These are phyloP conservation scores for Ormosia semicastrata DNA, from an alignment of 306 rosid genomes.

Conservation along the genomic window DNA sequence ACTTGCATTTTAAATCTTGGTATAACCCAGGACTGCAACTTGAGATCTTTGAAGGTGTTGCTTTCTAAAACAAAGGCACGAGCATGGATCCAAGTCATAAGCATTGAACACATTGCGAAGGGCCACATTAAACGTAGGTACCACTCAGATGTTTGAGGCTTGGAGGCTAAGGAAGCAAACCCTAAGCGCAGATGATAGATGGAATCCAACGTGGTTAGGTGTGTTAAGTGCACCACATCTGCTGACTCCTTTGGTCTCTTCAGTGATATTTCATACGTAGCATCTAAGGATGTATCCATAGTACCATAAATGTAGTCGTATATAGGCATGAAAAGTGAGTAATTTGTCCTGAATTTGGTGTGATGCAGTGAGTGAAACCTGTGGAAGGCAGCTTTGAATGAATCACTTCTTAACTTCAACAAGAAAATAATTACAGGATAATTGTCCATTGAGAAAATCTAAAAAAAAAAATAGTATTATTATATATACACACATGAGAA, in stretches of 20 bases:
- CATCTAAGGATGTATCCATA: conserved; percentile 33
- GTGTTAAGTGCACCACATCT: conserved; percentile 45
- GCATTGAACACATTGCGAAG: conserved; percentile 29
- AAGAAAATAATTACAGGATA: background rate
- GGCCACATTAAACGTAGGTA: conserved; percentile 48
- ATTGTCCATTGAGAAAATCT: background rate
- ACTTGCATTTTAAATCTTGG: conserved; percentile 49
- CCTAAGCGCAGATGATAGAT: conserved; percentile 45
- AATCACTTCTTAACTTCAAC: background rate
- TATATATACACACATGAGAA: too few relatives aligned
- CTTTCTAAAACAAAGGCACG: conserved; percentile 42
- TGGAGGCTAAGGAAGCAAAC: conserved; percentile 44
- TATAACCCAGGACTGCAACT: conserved; percentile 46
- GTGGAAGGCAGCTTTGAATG: background rate
- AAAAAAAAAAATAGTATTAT: background rate
- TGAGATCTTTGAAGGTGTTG: conserved; percentile 33
- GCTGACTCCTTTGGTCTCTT: conserved; percentile 27
- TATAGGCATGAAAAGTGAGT: conserved; percentile 54
- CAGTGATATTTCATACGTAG: conserved; percentile 29
- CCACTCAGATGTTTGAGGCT: conserved; percentile 38
- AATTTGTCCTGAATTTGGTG: conserved; percentile 55
- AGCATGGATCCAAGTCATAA: conserved; percentile 23
- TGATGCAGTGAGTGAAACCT: conserved; percentile 62
- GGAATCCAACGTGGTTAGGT: conserved; percentile 47
- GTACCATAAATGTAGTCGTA: conserved; percentile 52